Evolutionary conservation across 441 rosid genomes (phyloP).

Genomic region (Bocquillonia castaneifolia): DNA sequence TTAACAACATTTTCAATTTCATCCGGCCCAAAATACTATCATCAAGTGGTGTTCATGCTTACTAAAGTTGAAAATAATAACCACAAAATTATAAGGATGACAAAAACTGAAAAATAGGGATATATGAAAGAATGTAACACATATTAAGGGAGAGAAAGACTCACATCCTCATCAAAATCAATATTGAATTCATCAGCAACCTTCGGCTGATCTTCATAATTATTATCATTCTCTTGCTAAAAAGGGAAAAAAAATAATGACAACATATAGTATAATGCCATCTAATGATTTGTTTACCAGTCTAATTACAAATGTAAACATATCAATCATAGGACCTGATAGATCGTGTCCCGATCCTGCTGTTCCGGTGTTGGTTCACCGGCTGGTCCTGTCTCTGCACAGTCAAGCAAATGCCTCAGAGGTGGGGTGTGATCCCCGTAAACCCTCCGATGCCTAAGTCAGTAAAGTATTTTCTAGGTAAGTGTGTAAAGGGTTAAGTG

Average conservation of each 20-base stretch:
- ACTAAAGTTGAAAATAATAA: constrained; percentile 13
- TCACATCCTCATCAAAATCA: constrained; percentile 90
- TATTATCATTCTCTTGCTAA: constrained; percentile 77
- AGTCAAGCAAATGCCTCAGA: too few relatives aligned
- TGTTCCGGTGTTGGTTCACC: too few relatives aligned
- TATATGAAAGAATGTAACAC: not conserved
- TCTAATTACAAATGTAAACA: not conserved
- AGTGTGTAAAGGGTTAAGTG: too few relatives aligned
- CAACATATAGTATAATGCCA: not conserved
- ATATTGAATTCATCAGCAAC: constrained; percentile 89
- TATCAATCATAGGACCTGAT: too few relatives aligned
- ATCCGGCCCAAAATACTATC: constrained; percentile 85
- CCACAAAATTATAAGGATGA: constrained; percentile 1
- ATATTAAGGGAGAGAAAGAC: constrained; percentile 19
- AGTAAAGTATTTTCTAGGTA: too few relatives aligned
- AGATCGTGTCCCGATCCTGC: too few relatives aligned
- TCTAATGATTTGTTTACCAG: not conserved
- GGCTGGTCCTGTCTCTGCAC: too few relatives aligned
- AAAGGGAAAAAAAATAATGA: constrained; percentile 1
- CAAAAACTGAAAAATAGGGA: not conserved
- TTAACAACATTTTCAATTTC: constrained; percentile 56
- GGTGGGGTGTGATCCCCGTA: too few relatives aligned
- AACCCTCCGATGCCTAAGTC: too few relatives aligned
- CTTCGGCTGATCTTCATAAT: constrained; percentile 77
- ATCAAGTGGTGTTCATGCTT: constrained; percentile 21